Base-by-base conservation (phyloP, 2,329 filamentous ascomycete genomes). In the Colletotrichum graminicola region DNA sequence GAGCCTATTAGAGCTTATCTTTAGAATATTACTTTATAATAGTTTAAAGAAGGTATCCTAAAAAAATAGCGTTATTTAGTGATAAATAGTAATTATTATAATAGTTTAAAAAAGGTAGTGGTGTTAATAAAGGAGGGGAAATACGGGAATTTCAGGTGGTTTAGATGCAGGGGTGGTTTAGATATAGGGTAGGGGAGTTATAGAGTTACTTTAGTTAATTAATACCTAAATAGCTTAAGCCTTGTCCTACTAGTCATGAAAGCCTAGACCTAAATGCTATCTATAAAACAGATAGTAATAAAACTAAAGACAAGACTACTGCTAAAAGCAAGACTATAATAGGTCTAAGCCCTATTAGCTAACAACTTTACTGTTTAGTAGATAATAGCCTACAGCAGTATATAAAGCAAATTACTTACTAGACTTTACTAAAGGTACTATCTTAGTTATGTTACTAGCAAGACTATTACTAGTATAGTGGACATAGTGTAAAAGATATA, bases 361-460 rank as follows among this genome's bases (percentile, higher is more conserved):
- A 85, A 83, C 56, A 91, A 79, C 2, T 79, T 66, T n/a, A 79
- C 80, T 5, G 80, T 82, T 62, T 85, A 87, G 71, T 87, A 89
- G 0, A 87, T 89, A 51, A 94, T 88, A 0, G 91, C 91, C 91
- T 91, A 94, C 0, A 91, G 91, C 3, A 94, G 79, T 0, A 93
- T 90, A 76, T 91, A 93, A 0, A 91, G 78, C 0, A 94, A 59
- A 75, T 93, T 94, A 8, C 90, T 92, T 0, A 82, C 85, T 0
- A 94, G 79, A 4, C 89, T 90, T 77, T 93, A 91, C 69, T 87
- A 89, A 0, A 93, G 82, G 76, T 93, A 94, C 91, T 90, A 93
- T 2, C 82, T 81, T 0, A 91, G 91, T 0, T 85, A 80, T 0
- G 91, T 92, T 0, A 91, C 89, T 0, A 93, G 83, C 0, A 94